Percentiles rank a stretch among this genome's conserved stretches.
These are phyloP conservation scores for Salinomyces thailandicus DNA, from an alignment of 2,329 filamentous ascomycete genomes.

Conservation along the genomic window DNA sequence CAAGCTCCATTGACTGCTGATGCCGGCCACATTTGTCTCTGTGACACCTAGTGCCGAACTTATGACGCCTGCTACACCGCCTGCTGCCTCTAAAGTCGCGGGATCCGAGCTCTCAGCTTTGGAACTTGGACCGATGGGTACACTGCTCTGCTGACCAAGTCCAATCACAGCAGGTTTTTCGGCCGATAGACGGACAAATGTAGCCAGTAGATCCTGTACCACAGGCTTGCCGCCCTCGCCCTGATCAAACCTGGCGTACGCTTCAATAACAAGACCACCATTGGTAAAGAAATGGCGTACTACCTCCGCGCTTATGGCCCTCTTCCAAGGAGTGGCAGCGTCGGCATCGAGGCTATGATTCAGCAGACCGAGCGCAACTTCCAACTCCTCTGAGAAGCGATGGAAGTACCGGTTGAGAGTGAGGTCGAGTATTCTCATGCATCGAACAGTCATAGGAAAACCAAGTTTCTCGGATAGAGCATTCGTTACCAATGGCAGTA, in stretches of 20 bases:
- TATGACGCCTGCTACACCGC: constrained; percentile 79
- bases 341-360: constrained; percentile 86
- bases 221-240: constrained; percentile 62
- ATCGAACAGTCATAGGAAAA: constrained; percentile 72
- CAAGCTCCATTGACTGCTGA: constrained; percentile 85
- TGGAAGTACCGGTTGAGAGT: constrained; percentile 67
- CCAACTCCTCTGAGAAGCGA: constrained; percentile 66
- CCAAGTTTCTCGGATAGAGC: constrained; percentile 66
- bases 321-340: constrained; percentile 66
- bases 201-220: constrained; percentile 70
- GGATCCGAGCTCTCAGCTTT: constrained; percentile 57
- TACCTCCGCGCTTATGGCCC: constrained; percentile 82
- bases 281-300: constrained; percentile 80
- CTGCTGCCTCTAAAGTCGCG: constrained; percentile 71
- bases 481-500: constrained; percentile 75
- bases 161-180: constrained; percentile 87
- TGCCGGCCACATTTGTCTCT: constrained; percentile 57
- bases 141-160: constrained; percentile 75
- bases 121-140: constrained; percentile 54
- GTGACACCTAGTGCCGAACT: constrained; percentile 57
- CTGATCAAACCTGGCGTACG: constrained; percentile 71
- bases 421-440: constrained; percentile 73
- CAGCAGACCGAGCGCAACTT: constrained; percentile 68
- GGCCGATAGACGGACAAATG: constrained; percentile 83
- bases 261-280: constrained; percentile 62